Conservation (phyloP, 352 stramenopile species). For the Pythium folliculosum region DNA sequence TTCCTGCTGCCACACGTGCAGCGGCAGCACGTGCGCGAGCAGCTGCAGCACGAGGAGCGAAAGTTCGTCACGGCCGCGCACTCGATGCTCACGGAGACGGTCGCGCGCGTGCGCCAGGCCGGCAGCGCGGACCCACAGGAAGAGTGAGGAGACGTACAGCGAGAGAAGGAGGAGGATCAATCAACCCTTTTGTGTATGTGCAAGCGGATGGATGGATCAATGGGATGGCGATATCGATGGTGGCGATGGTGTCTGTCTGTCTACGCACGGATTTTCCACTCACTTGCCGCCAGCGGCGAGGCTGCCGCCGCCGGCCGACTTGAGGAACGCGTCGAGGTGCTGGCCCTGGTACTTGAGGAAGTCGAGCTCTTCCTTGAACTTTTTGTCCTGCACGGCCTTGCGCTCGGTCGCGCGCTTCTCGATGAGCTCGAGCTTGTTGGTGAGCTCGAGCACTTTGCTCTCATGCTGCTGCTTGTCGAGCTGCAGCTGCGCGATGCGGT, state of each 20-base stretch:
- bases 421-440: slow-evolving; percentile 92
- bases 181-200: slow-evolving; percentile 8
- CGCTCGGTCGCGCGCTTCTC: slow-evolving; percentile 90
- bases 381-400: slow-evolving; percentile 91
- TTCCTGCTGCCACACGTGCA: slow-evolving; percentile 83
- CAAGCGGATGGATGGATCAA: background rate
- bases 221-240: no score
- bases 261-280: background rate
- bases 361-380: slow-evolving; percentile 93
- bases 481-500: slow-evolving; percentile 51
- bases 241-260: no score
- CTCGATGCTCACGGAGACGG: slow-evolving; percentile 51
- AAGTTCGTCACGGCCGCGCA: slow-evolving; percentile 74
- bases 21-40: slow-evolving; percentile 55
- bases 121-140: background rate
- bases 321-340: slow-evolving; percentile 95
- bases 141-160: no score
- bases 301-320: slow-evolving; percentile 72
- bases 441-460: slow-evolving; percentile 85
- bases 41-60: slow-evolving; percentile 58
- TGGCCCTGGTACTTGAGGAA: slow-evolving; percentile 96
- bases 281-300: slow-evolving; percentile 22
- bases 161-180: no score
- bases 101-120: slow-evolving; percentile 9
- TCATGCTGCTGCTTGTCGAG: slow-evolving; percentile 72